Base-by-base conservation (phyloP, 2,329 filamentous ascomycete genomes). In the Fusarium solani-melongenae region DNA sequence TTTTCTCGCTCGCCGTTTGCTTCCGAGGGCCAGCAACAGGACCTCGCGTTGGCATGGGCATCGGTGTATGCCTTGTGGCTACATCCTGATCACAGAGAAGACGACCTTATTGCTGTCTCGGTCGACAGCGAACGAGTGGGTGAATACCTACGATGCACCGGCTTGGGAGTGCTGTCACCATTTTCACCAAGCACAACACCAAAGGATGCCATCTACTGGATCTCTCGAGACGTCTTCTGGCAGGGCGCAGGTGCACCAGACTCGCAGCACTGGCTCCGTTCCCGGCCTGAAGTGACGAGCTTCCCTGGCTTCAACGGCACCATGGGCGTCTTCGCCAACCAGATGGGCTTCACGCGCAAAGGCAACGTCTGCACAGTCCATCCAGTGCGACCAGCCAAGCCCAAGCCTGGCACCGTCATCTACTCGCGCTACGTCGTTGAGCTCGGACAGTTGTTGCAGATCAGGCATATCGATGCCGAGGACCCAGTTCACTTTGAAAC, bases 311-410 rank as follows among this genome's bases (percentile, higher is more conserved):
- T 78, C 24, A 76, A 76, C 53, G 66, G 75, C 3, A 75, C 69
- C 17, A 57, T 74, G 14, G 77, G 74, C 0, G 74, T 69, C 20
- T 79, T 78, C 14, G 57, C 76, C 6, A 78, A 62, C 39, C 77
- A 78, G 64, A 34, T 79, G 33, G 69, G 77, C 5, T 78, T 79
- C 69, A 78, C 77, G 2, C 73, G 64, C 3, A 70, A 77, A 33
- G 77, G 77, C n/a, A 78, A 78, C 10, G 77, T 78, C 53, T 78
- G 76, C 60, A 79, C 77, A 3, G 77, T 78, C 5, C 77, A 78
- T 20, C 77, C 77, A 10, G 76, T 78, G 24, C 74, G 77, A 9
- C 77, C 77, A 6, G 66, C 77, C 2, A 78, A 78, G 69, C 76
- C 77, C 7, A 62, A 57, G 46, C 77, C 77, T 1, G 77, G 77